Base-by-base conservation (phyloP, 164 flowering plant species). In the Magnolia sinica region DNA sequence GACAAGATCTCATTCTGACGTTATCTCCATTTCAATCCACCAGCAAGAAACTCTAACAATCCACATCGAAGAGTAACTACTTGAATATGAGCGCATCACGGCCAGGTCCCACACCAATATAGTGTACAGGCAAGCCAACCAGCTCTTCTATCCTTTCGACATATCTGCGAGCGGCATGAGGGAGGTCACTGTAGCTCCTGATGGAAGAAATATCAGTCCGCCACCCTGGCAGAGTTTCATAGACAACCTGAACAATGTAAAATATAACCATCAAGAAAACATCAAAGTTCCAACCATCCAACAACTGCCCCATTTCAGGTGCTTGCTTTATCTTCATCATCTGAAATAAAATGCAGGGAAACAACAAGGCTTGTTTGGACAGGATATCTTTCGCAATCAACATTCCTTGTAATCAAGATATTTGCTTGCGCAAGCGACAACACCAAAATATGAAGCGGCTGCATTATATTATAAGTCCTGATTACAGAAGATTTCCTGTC, bases 91-190 rank as follows among this genome's bases (percentile, higher is more conserved):
- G 94, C 72, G 97, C 98, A 82, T 95, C 95, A 8, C 97, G 92
- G 9, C 97, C 92, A 4, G 98, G 97, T 8, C 98, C 98, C 23
- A 91, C 83, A 18, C 98, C 98, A 73, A 95, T 95, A 83, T 93
- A 95, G 83, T 95, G 90, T 66, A 95, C 80, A 13, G 98, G 98
- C 7, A 91, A 78, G 24, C 97, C 97, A 27, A 90, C 90, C 19
- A 93, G 89, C 72, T 95, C 96, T 83, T 95, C 98, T 75, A 95
- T 86, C 87, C 98, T 87, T 78, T 91, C 97, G 37, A 95, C 90
- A 70, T 93, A 95, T 7, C 73, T 81, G 4, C 82, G 89, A 29
- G 98, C 98, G n/a, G 92, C 94, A 79, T 70, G 78, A 49, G 98
- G 98, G 74, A 95, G 94, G 61, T 79, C 74, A 63, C 64, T 63